phyloP scores from a whole-genome alignment of 441 rosid genomes.

The Gossypium davidsonii region DNA sequence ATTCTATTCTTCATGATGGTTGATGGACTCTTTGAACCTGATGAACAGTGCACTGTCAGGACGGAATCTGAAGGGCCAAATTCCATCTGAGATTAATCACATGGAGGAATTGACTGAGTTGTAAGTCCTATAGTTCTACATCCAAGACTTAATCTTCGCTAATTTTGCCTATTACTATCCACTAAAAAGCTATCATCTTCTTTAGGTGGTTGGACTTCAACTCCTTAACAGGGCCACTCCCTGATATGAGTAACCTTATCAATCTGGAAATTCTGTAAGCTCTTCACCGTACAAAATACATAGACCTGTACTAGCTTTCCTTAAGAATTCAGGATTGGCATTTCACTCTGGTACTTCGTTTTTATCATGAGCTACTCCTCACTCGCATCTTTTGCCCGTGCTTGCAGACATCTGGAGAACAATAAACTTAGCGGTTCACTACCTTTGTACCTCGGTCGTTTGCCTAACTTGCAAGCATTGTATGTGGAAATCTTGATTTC shows the following conservation, averaged over 20 bases:
- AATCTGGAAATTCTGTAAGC: conserved; percentile 71
- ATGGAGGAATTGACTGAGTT: conserved; percentile 67
- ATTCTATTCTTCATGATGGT: not conserved
- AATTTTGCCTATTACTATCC: not conserved
- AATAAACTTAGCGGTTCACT: conserved; percentile 64
- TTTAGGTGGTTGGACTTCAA: conserved; percentile 81
- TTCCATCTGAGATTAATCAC: conserved; percentile 53
- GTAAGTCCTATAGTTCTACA: conserved; percentile 39
- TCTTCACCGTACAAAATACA: conserved; percentile 9
- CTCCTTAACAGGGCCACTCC: conserved; percentile 57
- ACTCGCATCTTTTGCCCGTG: conserved; percentile 11
- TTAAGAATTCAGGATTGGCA: not conserved
- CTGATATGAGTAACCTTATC: conserved; percentile 70
- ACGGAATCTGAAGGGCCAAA: conserved; percentile 51
- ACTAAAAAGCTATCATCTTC: conserved; percentile 7
- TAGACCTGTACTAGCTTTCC: not conserved
- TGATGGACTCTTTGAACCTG: not conserved
- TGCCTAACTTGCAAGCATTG: conserved; percentile 71
- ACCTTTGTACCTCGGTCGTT: conserved; percentile 56
- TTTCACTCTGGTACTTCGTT: not conserved
- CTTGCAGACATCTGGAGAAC: conserved; percentile 82
- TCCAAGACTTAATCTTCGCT: conserved; percentile 1
- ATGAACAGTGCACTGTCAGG: conserved; percentile 37
- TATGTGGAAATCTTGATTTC: conserved; percentile 32
- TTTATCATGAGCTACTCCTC: not conserved